phyloP scores from a whole-genome alignment of 192 early-diverging fungal genomes.

The Coemansia sp. region DNA sequence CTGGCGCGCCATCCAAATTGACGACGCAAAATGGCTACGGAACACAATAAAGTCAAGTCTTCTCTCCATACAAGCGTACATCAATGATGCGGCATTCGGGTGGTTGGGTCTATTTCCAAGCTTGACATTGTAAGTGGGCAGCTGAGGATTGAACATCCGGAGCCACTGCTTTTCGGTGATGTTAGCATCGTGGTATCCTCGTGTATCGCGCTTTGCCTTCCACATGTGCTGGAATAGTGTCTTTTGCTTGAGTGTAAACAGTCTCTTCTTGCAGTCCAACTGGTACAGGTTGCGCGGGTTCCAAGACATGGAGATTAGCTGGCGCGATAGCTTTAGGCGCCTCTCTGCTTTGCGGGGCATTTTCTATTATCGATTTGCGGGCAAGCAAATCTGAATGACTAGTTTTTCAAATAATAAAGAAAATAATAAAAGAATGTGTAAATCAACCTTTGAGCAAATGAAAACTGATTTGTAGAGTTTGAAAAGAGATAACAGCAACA shows the following conservation, averaged over 20 bases:
- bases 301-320: conserved; percentile 94
- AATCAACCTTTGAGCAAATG: background rate
- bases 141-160: conserved; percentile 66
- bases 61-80: conserved; percentile 87
- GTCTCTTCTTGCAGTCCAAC: conserved; percentile 58
- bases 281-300: conserved; percentile 90
- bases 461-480: background rate
- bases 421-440: background rate
- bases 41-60: conserved; percentile 93
- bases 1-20: conserved; percentile 82
- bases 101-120: conserved; percentile 43
- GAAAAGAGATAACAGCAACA: no score
- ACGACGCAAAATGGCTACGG: conserved; percentile 85
- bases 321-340: conserved; percentile 53
- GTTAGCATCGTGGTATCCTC: conserved; percentile 91
- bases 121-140: conserved; percentile 67
- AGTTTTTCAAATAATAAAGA: background rate
- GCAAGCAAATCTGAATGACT: background rate
- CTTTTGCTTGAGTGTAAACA: conserved; percentile 53
- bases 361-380: background rate
- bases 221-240: conserved; percentile 93
- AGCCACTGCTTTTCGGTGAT: conserved; percentile 85
- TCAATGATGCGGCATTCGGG: conserved; percentile 71
- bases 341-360: conserved; percentile 48
- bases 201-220: conserved; percentile 87